A percentile compares a stretch with the other conserved stretches of the same genome.
Evolutionary conservation across 2,329 filamentous ascomycete genomes (phyloP).

Genomic region (Claviceps sp.): DNA sequence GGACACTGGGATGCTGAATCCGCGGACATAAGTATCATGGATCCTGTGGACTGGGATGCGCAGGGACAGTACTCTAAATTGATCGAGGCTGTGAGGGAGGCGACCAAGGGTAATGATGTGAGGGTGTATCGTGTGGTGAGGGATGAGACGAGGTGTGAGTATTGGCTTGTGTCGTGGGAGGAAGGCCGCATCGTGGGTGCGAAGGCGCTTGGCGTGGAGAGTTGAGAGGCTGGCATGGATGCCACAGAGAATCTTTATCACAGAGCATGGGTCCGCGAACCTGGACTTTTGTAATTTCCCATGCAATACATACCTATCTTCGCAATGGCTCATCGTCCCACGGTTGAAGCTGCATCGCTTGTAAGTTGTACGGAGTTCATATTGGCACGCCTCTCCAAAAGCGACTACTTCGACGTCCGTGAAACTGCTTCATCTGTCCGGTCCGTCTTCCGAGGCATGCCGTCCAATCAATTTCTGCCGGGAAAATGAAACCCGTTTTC

Average conservation of each 20-base stretch:
- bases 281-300: not conserved
- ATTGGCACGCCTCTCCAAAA: too few relatives aligned
- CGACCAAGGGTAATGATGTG: conserved; percentile 50
- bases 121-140: conserved; percentile 60
- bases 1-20: conserved; percentile 38
- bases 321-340: too few relatives aligned
- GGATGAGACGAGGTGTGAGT: conserved; percentile 54
- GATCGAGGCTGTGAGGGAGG: conserved; percentile 54
- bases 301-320: not conserved
- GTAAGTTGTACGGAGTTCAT: too few relatives aligned
- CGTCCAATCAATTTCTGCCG: not conserved
- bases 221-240: conserved; percentile 4
- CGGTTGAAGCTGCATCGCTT: too few relatives aligned
- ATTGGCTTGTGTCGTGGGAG: conserved; percentile 61
- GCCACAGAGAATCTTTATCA: too few relatives aligned
- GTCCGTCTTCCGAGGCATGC: too few relatives aligned
- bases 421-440: too few relatives aligned
- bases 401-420: too few relatives aligned
- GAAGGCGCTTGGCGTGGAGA: conserved; percentile 66
- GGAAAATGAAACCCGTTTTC: not conserved
- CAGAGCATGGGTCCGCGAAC: too few relatives aligned
- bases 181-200: conserved; percentile 57
- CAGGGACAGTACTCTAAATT: conserved; percentile 56
- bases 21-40: conserved; percentile 50
- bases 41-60: conserved; percentile 60